These are phyloP conservation scores for Podospora appendiculata DNA, from an alignment of 495 filamentous ascomycete genomes.

Conservation along the genomic window DNA sequence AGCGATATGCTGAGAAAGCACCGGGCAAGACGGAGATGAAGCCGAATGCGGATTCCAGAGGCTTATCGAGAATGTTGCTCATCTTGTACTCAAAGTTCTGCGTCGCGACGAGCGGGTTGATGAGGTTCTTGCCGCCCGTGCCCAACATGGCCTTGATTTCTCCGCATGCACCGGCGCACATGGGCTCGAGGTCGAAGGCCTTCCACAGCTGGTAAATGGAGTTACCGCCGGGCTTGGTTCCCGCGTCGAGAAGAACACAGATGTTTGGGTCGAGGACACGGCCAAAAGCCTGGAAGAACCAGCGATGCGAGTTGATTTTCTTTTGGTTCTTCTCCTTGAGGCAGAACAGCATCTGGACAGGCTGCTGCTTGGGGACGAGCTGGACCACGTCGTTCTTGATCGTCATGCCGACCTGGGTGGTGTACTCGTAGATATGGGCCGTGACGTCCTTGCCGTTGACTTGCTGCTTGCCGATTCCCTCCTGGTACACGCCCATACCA, in stretches of 20 bases:
- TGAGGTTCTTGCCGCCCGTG: conserved; percentile 73
- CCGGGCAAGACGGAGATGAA: conserved; percentile 97
- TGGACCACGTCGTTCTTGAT: conserved; percentile 84
- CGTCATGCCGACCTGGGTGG: conserved; percentile 80
- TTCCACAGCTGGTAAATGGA: conserved; percentile 99
- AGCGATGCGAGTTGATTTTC: conserved; percentile 99
- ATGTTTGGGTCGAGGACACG: conserved; percentile 89
- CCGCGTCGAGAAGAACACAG: conserved; percentile 92
- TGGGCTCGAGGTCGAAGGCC: conserved; percentile 94
- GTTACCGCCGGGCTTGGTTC: conserved; percentile 84
- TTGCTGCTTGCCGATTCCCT: conserved; percentile 97
- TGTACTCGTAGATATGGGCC: conserved; percentile 99
- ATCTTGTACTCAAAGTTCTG: conserved; percentile 99
- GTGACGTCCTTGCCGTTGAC: conserved; percentile 97
- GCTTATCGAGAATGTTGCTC: conserved; percentile 98
- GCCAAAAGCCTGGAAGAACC: conserved; percentile 99
- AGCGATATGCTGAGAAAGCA: conserved; percentile 97
- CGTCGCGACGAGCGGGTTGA: conserved; percentile 91
- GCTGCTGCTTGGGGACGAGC: conserved; percentile 67
- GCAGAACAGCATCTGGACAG: conserved; percentile 97
- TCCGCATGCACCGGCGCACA: conserved; percentile 94
- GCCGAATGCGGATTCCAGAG: conserved; percentile 92
- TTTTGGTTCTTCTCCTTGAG: conserved; percentile 99
- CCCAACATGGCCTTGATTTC: conserved; percentile 99
- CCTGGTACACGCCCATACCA: conserved; percentile 93